These are phyloP conservation scores for Rubia tinctorum DNA, from an alignment of 305 asterid species.

Conservation along the genomic window DNA sequence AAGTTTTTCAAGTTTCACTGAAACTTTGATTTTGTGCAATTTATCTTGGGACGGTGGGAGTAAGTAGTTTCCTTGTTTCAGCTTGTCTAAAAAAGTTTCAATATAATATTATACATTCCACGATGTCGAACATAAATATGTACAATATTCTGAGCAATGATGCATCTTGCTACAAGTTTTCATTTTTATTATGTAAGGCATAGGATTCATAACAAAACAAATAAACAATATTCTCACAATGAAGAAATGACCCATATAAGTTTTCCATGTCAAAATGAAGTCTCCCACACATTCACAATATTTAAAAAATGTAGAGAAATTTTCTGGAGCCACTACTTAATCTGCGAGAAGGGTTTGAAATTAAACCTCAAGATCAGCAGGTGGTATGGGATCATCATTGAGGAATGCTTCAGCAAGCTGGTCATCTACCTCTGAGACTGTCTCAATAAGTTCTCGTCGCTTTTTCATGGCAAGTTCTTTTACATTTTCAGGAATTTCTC, in stretches of 20 bases:
- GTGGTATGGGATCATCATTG: constrained; percentile 83
- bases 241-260: not conserved
- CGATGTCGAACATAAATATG: not conserved
- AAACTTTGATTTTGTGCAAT: too few relatives aligned
- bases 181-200: not conserved
- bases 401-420: constrained; percentile 84
- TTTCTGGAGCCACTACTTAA: not conserved
- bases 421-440: constrained; percentile 95
- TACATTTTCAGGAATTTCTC: constrained; percentile 76
- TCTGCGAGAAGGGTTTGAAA: constrained; percentile 10
- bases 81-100: not conserved
- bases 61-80: too few relatives aligned
- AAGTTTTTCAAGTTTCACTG: too few relatives aligned
- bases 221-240: not conserved
- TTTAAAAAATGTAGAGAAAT: not conserved
- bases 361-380: constrained; percentile 79
- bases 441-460: constrained; percentile 85
- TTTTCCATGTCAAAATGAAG: not conserved
- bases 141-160: not conserved
- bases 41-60: too few relatives aligned
- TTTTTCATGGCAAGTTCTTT: constrained; percentile 67
- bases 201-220: not conserved
- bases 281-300: not conserved
- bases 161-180: not conserved
- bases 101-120: not conserved